Base-by-base conservation (phyloP, 192 early-diverging fungal genomes). In the Paraglomus brasilianum region DNA sequence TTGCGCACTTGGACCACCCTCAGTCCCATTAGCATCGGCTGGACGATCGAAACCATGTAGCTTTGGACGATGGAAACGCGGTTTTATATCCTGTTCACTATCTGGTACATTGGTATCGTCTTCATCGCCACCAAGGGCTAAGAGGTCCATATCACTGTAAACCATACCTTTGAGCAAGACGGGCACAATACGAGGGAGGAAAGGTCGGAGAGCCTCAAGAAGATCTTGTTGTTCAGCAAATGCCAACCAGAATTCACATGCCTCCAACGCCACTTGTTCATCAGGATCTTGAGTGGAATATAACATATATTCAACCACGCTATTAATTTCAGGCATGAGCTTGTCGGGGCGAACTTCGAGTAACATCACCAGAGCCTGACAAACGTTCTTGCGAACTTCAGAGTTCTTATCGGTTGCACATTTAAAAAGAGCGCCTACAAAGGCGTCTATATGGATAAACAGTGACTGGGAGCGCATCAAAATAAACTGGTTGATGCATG, bases 231-330 rank as follows among this genome's bases (percentile, higher is more conserved):
- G 94, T 78, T 99, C 97, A 59, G 93, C 93, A 84, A 98, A 94
- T 45, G 91, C 89, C 41, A 97, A 76, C 96, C 96, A 99, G 79
- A 99, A 99, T 81, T 99, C 98, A 77, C 94, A 95, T 9, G 96
- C 96, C 78, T 98, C 98, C 66, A 97, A 82, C n/a, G 96, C 96
- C 53, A 98, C 86, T 39, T 87, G 82, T 19, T 91, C 84, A 66
- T 97, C 92, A 17, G 85, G 81, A 69, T 91, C 87, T 82, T 92
- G 88, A n/a, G 92, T 98, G 50, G 89, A 93, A 77, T 87, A 91
- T 9, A 99, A 83, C 92, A 99, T 98, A 77, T 96, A 99, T 74
- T 91, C 87, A 56, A 98, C 91, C 36, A 98, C 86, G 72, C 89
- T 89, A 64, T 87, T 84, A 71, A 99, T 85, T 73, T 96, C 89